Base-by-base conservation (phyloP, 2,329 filamentous ascomycete genomes). In the Fusarium robinianum region DNA sequence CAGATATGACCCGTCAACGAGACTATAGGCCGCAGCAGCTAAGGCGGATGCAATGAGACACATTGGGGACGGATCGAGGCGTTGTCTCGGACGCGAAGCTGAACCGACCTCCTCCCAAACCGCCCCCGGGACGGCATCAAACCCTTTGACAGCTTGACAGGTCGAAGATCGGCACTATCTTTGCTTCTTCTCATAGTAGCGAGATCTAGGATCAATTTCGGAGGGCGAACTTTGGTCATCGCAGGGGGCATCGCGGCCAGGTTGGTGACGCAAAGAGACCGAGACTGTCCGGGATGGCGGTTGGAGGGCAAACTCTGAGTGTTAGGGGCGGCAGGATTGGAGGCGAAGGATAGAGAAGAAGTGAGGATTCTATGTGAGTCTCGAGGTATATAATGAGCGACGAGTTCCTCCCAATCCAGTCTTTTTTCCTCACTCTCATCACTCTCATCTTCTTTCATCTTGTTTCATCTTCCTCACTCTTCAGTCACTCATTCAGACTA, bases 301-400 rank as follows among this genome's bases (percentile, higher is more conserved):
- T n/a, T n/a, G n/a, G n/a, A n/a, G n/a, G n/a, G n/a, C n/a, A n/a
- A n/a, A n/a, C 33, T 36, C 33, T 17, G 16, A 19, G 24, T 18
- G 21, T 6, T 18, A 16, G 33, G 11, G 14, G 12, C 8, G n/a
- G 15, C 2, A 18, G 7, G 17, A 12, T 25, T 17, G 25, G 9
- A n/a, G n/a, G n/a, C n/a, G n/a, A n/a, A n/a, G n/a, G n/a, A n/a
- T n/a, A n/a, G n/a, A n/a, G n/a, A n/a, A n/a, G n/a, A n/a, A n/a
- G 24, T 27, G 6, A 38, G 35, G n/a, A 19, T 26, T 14, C 22
- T 24, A 21, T n/a, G 16, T 3, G 24, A 23, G 30, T 24, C 14
- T 19, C 9, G 15, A 17, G 23, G 36, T 51, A 51, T 51, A 51
- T 48, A 48, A 47, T 24, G 39, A 17, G 19, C 25, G 22, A 18